A percentile compares a stretch with the other conserved stretches of the same genome.
These are phyloP conservation scores for Venturia pyrina DNA, from an alignment of 2,329 filamentous ascomycete species.

Conservation along the genomic window DNA sequence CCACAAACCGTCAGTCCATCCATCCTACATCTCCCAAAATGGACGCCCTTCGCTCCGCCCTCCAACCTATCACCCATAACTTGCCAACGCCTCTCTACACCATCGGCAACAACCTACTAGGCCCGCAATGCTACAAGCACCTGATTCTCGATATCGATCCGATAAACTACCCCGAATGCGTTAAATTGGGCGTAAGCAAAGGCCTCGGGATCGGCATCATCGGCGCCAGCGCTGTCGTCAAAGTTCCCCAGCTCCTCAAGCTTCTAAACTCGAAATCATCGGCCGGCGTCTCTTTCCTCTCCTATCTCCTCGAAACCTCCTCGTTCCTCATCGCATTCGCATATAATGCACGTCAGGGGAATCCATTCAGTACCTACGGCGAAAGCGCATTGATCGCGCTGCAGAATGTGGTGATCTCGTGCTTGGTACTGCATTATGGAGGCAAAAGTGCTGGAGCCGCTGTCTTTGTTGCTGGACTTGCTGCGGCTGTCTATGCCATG, in stretches of 20 bases:
- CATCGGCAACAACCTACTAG: constrained; percentile 69
- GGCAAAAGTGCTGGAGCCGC: constrained; percentile 59
- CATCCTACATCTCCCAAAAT: constrained; percentile 30
- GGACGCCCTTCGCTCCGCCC: constrained; percentile 50
- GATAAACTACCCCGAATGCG: constrained; percentile 62
- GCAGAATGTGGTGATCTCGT: constrained; percentile 84
- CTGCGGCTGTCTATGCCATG: constrained; percentile 57
- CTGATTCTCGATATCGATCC: constrained; percentile 76
- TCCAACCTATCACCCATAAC: constrained; percentile 43
- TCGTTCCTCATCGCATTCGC: constrained; percentile 81
- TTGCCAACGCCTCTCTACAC: constrained; percentile 60
- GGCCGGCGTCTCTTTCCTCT: constrained; percentile 76
- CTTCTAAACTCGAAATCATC: constrained; percentile 71
- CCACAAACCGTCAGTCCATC: neutral
- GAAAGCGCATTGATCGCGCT: constrained; percentile 86
- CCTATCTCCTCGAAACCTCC: constrained; percentile 84
- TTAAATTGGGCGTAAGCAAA: constrained; percentile 87
- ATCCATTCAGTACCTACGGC: constrained; percentile 94
- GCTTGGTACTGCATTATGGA: constrained; percentile 76
- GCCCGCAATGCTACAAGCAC: constrained; percentile 72
- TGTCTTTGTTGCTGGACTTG: constrained; percentile 68
- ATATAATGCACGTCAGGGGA: constrained; percentile 84
- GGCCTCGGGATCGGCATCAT: constrained; percentile 90
- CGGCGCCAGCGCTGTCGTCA: constrained; percentile 79
- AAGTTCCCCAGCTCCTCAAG: constrained; percentile 94